Conservation (phyloP, 306 rosid genomes). For the Cucumis sativus region DNA sequence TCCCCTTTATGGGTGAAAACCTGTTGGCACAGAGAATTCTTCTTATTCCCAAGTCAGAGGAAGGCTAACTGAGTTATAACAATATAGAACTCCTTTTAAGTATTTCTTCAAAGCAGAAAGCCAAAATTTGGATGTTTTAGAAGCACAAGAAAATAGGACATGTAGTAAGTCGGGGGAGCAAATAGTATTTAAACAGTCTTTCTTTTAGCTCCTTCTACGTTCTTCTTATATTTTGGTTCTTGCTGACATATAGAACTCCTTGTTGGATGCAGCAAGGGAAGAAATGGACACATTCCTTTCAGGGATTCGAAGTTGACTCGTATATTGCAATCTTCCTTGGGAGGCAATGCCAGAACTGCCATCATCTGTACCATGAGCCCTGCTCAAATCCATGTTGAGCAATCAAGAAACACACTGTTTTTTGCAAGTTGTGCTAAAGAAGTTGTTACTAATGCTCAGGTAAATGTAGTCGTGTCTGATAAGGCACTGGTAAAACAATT, state of each 20-base stretch:
- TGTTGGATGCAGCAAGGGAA: constrained; percentile 72
- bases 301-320: constrained; percentile 99
- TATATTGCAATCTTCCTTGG: constrained; percentile 88
- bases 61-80: not conserved
- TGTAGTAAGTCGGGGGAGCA: not conserved
- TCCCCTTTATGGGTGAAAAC: not conserved
- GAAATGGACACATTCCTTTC: constrained; percentile 91
- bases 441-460: constrained; percentile 80
- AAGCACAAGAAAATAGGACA: not conserved
- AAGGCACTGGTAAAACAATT: constrained; percentile 89
- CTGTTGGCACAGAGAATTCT: not conserved
- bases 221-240: not conserved
- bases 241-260: constrained; percentile 6
- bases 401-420: constrained; percentile 91
- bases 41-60: not conserved
- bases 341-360: constrained; percentile 97
- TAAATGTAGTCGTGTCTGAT: constrained; percentile 86
- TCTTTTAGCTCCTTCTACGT: not conserved
- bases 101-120: not conserved
- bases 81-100: not conserved
- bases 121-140: not conserved
- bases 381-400: constrained; percentile 81
- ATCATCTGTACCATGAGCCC: constrained; percentile 98
- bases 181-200: not conserved
- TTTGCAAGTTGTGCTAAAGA: constrained; percentile 98